Base-by-base conservation (phyloP, 305 asterid genomes). In the Striga hermonthica region DNA sequence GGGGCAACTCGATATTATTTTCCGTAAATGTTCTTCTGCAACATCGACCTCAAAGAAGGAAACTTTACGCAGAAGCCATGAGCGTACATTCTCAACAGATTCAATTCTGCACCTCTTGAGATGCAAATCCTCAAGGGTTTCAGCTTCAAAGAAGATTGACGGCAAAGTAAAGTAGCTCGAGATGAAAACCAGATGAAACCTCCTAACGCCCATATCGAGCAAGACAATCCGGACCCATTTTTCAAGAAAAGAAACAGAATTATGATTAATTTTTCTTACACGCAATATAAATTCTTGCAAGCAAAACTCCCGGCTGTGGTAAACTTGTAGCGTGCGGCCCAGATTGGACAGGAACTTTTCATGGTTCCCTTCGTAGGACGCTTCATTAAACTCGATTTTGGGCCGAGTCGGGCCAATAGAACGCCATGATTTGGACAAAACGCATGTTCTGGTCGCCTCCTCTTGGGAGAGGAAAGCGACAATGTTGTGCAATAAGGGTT, bases 341-440 rank as follows among this genome's bases (percentile, higher is more conserved):
- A 50, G 9, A 15, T 12, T 7, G 1, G 56, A 2, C 22, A 50
- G 34, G 10, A 50, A 12, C 28, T 14, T 50, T 50, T 1, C 3
- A 6, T 4, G 2, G 3, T 50, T 14, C 9, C 34, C 1, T 5
- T 14, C 2, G 56, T 12, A 50, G 9, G 6, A 50, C 28, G 4
- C 7, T 50, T 50, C 22, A 7, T 3, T 8, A 14, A 50, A 14
- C 9, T 13, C 34, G 9, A 50, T 14, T 8, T 3, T 4, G 3
- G 56, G 56, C 9, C 56, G 56, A 14, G 56, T 14, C 3, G 56
- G 15, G 7, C 34, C 22, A 7, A 50, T 4, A 9, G 13, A 14
- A 6, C 56, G 56, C 56, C 56, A 50, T 50, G 56, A 14, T 50
- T 50, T 50, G 56, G 56, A 50, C 8, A 50, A 28, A 12, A 11